phyloP scores from a whole-genome alignment of 75 land plant genomes.

The Ceratopteris richardii region DNA sequence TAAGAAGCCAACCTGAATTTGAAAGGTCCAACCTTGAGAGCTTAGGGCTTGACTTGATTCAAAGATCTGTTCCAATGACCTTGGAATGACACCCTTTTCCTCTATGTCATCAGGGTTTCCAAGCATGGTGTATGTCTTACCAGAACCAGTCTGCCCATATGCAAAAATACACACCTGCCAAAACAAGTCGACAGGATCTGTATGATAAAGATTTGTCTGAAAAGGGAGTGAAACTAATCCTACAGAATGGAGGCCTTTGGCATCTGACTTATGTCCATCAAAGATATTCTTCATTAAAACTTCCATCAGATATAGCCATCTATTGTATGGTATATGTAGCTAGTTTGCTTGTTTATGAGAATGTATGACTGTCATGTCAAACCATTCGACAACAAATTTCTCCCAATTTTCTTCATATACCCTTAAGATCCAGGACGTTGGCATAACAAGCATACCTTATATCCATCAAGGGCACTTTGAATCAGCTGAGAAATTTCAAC shows the following conservation, averaged over 20 bases:
- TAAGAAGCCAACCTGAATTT: constrained; percentile 73
- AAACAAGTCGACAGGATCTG: neutral
- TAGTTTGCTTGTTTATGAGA: too few species aligned
- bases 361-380: too few species aligned
- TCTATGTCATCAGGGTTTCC: constrained; percentile 65
- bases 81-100: constrained; percentile 81
- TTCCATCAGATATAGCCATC: too few species aligned
- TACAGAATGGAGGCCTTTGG: neutral
- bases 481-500: constrained; percentile 90
- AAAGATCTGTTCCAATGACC: constrained; percentile 90
- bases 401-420: too few species aligned
- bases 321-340: too few species aligned
- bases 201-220: neutral
- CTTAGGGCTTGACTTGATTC: constrained; percentile 53
- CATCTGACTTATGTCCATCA: neutral
- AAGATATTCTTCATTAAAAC: neutral
- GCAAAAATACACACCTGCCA: constrained; percentile 93
- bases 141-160: constrained; percentile 99
- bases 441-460: constrained; percentile 57
- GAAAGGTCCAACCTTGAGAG: constrained; percentile 82
- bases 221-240: neutral
- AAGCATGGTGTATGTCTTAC: constrained; percentile 96
- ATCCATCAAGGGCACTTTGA: constrained; percentile 95
- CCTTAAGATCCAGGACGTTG: too few species aligned
- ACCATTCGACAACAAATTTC: too few species aligned